Evolutionary conservation across 805 yeast genomes (phyloP).

Genomic region (Candida golubevii): DNA sequence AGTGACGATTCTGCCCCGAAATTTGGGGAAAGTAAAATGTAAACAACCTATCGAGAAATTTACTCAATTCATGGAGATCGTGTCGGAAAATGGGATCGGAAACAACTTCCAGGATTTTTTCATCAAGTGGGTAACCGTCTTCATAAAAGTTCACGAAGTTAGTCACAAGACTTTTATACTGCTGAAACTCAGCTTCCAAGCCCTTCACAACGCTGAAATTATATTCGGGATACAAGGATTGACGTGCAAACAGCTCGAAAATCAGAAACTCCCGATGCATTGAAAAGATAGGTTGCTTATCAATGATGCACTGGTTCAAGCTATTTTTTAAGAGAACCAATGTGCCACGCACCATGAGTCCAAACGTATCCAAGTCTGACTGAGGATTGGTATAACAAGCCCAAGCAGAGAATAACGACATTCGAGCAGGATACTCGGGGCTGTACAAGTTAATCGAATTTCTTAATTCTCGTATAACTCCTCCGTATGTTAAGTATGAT

Average conservation of each 20-base stretch:
- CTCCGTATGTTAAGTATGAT: slow-evolving; percentile 33
- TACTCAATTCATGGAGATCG: slow-evolving; percentile 25
- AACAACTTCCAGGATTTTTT: slow-evolving; percentile 4
- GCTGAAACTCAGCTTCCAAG: slow-evolving; percentile 21
- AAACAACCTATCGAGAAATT: slow-evolving; percentile 25
- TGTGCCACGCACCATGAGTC: slow-evolving; percentile 33
- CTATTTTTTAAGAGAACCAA: slow-evolving; percentile 26
- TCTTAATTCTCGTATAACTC: slow-evolving; percentile 31
- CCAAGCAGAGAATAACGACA: slow-evolving; percentile 36
- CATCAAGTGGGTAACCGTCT: slow-evolving; percentile 6
- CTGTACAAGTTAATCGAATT: slow-evolving; percentile 27
- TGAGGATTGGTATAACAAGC: slow-evolving; percentile 30
- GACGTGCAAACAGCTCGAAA: slow-evolving; percentile 21
- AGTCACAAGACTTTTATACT: slow-evolving; percentile 24
- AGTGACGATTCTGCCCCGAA: slow-evolving; percentile 22
- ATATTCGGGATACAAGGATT: slow-evolving; percentile 32
- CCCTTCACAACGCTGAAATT: slow-evolving; percentile 26
- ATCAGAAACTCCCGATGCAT: slow-evolving; percentile 15
- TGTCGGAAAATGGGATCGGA: slow-evolving; percentile 15
- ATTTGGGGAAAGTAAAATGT: slow-evolving; percentile 26
- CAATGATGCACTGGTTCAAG: slow-evolving; percentile 11
- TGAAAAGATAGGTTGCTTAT: slow-evolving; percentile 2
- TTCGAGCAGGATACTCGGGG: slow-evolving; percentile 34
- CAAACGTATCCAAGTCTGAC: slow-evolving; percentile 29
- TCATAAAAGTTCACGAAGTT: slow-evolving; percentile 6